Conservation (phyloP, 2,329 filamentous ascomycete species). For the Clarireedia hainanense region DNA sequence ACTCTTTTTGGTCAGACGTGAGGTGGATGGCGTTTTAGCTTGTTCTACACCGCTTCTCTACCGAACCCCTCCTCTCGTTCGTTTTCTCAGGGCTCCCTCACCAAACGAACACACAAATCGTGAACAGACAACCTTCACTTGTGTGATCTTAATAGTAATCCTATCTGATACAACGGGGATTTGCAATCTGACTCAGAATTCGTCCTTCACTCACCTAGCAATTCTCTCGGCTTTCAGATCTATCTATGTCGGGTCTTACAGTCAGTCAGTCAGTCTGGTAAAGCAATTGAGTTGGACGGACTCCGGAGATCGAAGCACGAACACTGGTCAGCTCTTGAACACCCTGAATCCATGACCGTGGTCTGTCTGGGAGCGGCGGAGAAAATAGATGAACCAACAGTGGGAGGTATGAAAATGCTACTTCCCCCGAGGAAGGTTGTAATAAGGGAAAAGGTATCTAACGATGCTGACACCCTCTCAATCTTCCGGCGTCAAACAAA, state of each 20-base stretch:
- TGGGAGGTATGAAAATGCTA: not conserved
- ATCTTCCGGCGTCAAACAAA: not conserved
- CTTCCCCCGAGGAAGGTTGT: not conserved
- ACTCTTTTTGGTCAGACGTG: slow-evolving; percentile 7
- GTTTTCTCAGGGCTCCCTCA: not conserved
- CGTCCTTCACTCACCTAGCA: too few species aligned
- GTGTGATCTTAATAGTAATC: not conserved
- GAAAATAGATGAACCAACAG: not conserved
- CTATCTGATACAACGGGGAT: not conserved
- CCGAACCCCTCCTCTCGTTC: slow-evolving; percentile 8
- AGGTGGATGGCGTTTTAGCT: slow-evolving; percentile 15
- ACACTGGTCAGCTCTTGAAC: not conserved
- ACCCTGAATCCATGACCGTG: not conserved
- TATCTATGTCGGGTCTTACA: too few species aligned
- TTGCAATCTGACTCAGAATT: too few species aligned
- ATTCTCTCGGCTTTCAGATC: too few species aligned
- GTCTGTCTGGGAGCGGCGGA: not conserved
- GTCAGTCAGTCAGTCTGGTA: too few species aligned
- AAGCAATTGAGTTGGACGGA: too few species aligned
- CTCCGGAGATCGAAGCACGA: slow-evolving; percentile 6
- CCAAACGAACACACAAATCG: not conserved
- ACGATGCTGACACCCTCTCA: not conserved
- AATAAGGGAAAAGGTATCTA: not conserved
- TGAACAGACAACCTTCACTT: not conserved
- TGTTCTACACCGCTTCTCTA: slow-evolving; percentile 23